Conservation (phyloP, 2,329 filamentous ascomycete genomes). For the Alternaria gaisen region DNA sequence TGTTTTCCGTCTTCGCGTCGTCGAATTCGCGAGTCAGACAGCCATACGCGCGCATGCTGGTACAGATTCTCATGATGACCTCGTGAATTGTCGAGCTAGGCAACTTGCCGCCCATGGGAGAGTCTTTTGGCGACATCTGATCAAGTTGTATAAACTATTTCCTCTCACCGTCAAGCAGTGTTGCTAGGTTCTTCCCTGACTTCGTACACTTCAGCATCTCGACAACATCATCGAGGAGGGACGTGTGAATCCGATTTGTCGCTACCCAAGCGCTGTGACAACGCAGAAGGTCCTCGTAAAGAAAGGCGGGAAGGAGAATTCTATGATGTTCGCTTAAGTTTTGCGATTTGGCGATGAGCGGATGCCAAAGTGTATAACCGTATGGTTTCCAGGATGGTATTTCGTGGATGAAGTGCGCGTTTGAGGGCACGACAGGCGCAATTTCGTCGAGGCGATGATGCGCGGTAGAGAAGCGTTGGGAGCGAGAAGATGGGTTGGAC, state of each 20-base stretch:
- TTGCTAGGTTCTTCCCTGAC: conserved; percentile 7
- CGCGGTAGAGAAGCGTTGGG: conserved; percentile 25
- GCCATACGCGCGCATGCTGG: conserved; percentile 50
- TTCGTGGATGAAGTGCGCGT: conserved; percentile 18
- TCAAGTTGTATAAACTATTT: conserved; percentile 55
- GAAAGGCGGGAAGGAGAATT: conserved; percentile 22
- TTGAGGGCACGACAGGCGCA: conserved; percentile 12
- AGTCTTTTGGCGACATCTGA: conserved; percentile 57
- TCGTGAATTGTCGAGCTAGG: conserved; percentile 10
- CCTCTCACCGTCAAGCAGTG: conserved; percentile 12
- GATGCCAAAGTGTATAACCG: conserved; percentile 55
- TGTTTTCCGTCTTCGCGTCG: conserved; percentile 29
- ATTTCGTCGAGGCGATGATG: conserved; percentile 20
- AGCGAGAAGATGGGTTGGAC: conserved; percentile 11
- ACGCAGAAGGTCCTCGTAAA: conserved; percentile 46
- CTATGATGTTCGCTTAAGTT: conserved; percentile 34
- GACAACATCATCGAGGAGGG: conserved; percentile 9
- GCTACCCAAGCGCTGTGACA: conserved; percentile 17
- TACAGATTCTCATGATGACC: conserved; percentile 46
- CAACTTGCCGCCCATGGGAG: background rate
- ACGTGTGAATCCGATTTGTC: background rate
- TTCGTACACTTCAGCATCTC: conserved; percentile 8
- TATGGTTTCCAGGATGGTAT: conserved; percentile 42
- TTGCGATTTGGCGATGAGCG: conserved; percentile 52
- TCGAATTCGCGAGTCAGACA: conserved; percentile 36